phyloP scores from a whole-genome alignment of 176 grass and related monocot genomes.

The Triticum monococcum region DNA sequence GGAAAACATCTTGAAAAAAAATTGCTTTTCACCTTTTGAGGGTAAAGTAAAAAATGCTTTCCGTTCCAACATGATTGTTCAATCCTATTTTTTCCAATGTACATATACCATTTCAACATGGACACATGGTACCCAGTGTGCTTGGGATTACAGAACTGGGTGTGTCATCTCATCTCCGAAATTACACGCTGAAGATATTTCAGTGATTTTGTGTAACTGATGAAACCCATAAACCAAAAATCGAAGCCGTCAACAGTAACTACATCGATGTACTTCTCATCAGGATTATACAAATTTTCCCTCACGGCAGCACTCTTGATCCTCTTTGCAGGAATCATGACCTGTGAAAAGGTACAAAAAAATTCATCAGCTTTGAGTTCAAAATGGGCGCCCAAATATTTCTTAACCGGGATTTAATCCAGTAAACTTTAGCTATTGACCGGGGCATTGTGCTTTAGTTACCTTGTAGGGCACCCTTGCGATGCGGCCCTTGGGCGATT shows the following conservation, averaged over 20 bases:
- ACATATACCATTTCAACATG: conserved; percentile 41
- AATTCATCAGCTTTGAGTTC: conserved; percentile 24
- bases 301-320: conserved; percentile 59
- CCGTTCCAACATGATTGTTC: conserved; percentile 9
- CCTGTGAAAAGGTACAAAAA: conserved; percentile 42
- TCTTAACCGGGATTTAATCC: neutral
- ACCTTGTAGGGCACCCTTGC: conserved; percentile 79
- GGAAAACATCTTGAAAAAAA: neutral
- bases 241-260: conserved; percentile 77
- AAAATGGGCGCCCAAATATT: neutral
- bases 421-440: neutral
- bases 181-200: conserved; percentile 51
- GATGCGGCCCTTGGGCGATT: conserved; percentile 40
- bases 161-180: conserved; percentile 37
- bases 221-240: conserved; percentile 93
- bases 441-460: conserved; percentile 27
- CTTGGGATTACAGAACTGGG: neutral
- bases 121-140: too few relatives aligned
- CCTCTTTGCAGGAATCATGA: conserved; percentile 60
- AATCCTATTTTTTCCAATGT: conserved; percentile 35
- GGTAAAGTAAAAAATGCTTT: neutral
- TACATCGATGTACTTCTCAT: conserved; percentile 83
- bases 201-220: conserved; percentile 61
- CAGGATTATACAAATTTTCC: conserved; percentile 63
- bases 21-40: too few relatives aligned